These are phyloP conservation scores for Solanum pinnatisectum DNA, from an alignment of 257 asterid genomes.

Conservation along the genomic window DNA sequence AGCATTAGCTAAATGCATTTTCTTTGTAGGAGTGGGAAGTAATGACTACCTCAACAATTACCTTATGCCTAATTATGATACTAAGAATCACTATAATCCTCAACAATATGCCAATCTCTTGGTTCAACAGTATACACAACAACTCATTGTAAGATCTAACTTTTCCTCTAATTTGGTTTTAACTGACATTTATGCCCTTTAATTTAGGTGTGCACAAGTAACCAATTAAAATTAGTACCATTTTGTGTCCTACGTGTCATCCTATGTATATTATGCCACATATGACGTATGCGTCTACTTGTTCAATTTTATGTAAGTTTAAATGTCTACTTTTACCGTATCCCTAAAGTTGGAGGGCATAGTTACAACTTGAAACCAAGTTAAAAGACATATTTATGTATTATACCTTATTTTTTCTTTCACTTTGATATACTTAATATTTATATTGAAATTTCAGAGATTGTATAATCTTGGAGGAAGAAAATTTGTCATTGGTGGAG, in stretches of 20 bases:
- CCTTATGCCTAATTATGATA: slow-evolving; percentile 72
- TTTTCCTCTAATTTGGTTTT: background rate
- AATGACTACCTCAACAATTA: slow-evolving; percentile 92
- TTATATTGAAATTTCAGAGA: slow-evolving; percentile 28
- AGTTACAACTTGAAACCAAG: background rate
- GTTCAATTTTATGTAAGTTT: background rate
- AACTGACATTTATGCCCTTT: background rate
- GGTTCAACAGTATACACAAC: slow-evolving; percentile 53
- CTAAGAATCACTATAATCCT: slow-evolving; percentile 47
- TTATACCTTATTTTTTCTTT: background rate
- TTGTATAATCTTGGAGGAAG: slow-evolving; percentile 89
- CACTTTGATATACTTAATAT: background rate
- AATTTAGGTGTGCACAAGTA: background rate
- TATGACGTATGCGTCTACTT: background rate
- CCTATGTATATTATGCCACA: background rate
- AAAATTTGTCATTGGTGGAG: slow-evolving; percentile 70
- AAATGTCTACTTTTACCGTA: background rate
- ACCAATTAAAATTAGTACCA: no score
- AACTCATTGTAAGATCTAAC: slow-evolving; percentile 42
- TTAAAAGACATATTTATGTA: background rate
- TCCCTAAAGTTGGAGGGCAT: no score
- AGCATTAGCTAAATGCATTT: slow-evolving; percentile 43
- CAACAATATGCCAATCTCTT: slow-evolving; percentile 74
- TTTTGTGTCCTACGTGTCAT: background rate
- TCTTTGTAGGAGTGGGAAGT: slow-evolving; percentile 96